phyloP scores from a whole-genome alignment of 2,329 filamentous ascomycete genomes.

The Pseudocercospora macadamiae region DNA sequence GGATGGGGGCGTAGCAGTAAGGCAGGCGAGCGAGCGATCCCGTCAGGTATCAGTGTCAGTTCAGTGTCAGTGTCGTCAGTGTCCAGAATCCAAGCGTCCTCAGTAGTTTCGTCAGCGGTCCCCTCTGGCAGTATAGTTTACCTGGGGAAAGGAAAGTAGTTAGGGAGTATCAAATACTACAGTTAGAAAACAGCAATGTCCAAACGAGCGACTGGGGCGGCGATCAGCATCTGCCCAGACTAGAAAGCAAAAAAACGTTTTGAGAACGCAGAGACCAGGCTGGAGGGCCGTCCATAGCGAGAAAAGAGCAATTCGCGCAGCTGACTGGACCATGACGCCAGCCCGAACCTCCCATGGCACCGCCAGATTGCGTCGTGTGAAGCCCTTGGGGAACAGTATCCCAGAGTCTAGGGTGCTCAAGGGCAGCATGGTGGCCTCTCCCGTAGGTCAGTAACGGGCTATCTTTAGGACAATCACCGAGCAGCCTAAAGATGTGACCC shows the following conservation, averaged over 20 bases:
- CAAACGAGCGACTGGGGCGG: slow-evolving; percentile 22
- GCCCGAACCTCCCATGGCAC: slow-evolving; percentile 33
- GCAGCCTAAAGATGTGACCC: slow-evolving; percentile 10
- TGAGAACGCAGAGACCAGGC: slow-evolving; percentile 12
- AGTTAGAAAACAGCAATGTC: slow-evolving; percentile 15
- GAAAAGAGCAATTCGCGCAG: slow-evolving; percentile 25
- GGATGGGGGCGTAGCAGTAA: not conserved
- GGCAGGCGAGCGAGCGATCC: not conserved
- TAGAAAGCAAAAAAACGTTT: slow-evolving; percentile 15
- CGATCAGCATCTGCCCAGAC: slow-evolving; percentile 28
- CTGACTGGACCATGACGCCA: slow-evolving; percentile 37
- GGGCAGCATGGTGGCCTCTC: slow-evolving; percentile 22
- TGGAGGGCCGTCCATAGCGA: slow-evolving; percentile 19
- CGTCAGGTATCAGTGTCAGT: slow-evolving; percentile 2
- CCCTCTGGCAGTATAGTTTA: not conserved
- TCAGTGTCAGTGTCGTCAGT: slow-evolving; percentile 3
- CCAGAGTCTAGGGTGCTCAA: slow-evolving; percentile 24
- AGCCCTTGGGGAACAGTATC: slow-evolving; percentile 27
- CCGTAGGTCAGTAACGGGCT: slow-evolving; percentile 25
- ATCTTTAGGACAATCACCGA: slow-evolving; percentile 31
- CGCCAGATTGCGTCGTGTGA: slow-evolving; percentile 38
- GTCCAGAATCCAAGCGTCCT: not conserved
- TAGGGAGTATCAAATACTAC: slow-evolving; percentile 16
- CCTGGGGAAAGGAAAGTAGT: slow-evolving; percentile 2
- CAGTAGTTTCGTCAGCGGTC: not conserved